phyloP scores from a whole-genome alignment of 2,329 filamentous ascomycete species.

The Penicillium sp. region DNA sequence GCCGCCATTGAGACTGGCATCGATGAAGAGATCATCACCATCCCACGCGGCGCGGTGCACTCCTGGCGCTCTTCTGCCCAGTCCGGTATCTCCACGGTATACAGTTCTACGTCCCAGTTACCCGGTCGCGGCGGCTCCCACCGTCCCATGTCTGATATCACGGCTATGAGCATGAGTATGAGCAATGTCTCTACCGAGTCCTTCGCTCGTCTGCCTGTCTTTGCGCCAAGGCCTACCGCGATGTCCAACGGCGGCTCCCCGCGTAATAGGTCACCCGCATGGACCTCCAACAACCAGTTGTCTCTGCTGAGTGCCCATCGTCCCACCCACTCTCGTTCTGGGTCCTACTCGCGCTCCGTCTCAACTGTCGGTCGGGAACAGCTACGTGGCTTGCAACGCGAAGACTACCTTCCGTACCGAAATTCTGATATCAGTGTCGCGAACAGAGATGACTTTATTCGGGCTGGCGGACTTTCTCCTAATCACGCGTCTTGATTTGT shows the following conservation, averaged over 20 bases:
- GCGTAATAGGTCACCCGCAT: conserved; percentile 16
- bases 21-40: conserved; percentile 40
- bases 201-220: conserved; percentile 34
- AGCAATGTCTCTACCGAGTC: conserved; percentile 34
- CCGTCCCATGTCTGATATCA: conserved; percentile 28
- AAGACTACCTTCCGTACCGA: conserved; percentile 38
- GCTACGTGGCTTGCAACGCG: conserved; percentile 34
- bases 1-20: conserved; percentile 28
- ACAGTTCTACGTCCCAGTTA: conserved; percentile 25
- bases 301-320: conserved; percentile 7
- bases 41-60: conserved; percentile 35
- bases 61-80: conserved; percentile 39
- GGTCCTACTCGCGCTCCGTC: conserved; percentile 23
- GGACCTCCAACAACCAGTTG: conserved; percentile 19
- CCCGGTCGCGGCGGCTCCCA: conserved; percentile 18
- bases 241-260: conserved; percentile 12
- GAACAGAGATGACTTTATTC: conserved; percentile 37
- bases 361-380: conserved; percentile 34
- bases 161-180: conserved; percentile 31
- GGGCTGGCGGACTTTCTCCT: conserved; percentile 24
- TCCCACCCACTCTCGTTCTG: conserved; percentile 12
- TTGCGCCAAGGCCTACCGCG: conserved; percentile 30
- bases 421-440: conserved; percentile 41
- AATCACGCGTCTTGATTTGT: neutral
- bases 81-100: conserved; percentile 34